Evolutionary conservation across 257 asterid genomes (phyloP).

Genomic region (Scutellaria galericulata): DNA sequence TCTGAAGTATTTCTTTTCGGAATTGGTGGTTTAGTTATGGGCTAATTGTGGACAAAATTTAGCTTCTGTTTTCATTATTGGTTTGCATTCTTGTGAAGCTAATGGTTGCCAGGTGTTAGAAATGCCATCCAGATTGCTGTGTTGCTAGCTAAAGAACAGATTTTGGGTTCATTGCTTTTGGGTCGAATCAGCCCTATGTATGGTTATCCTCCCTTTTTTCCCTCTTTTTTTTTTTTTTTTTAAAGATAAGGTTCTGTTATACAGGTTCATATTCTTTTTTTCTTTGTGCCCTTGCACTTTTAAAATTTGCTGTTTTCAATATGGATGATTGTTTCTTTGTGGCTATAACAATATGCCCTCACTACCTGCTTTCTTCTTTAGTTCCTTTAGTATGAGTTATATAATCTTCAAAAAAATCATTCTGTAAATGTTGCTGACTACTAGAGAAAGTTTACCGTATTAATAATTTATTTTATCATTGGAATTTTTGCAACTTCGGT

Average conservation of each 20-base stretch:
- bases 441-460: not conserved
- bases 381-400: not conserved
- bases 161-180: conserved; percentile 72
- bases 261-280: not conserved
- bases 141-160: conserved; percentile 87
- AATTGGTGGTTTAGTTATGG: not conserved
- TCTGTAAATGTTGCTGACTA: not conserved
- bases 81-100: conserved; percentile 67
- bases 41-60: conserved; percentile 19
- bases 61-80: conserved; percentile 46
- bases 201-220: conserved; percentile 33
- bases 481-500: conserved; percentile 2
- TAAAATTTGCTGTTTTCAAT: not conserved
- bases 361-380: not conserved
- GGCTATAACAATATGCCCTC: not conserved
- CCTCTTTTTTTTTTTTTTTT: conserved; percentile 1
- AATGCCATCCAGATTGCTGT: conserved; percentile 88
- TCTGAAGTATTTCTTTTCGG: not conserved
- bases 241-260: conserved; percentile 10
- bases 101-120: conserved; percentile 82
- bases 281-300: not conserved
- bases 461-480: not conserved
- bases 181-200: conserved; percentile 97
- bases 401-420: not conserved
- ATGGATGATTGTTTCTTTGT: conserved; percentile 6